Conservation (phyloP, 768 basidiomycete genomes). For the Plicaturopsis crispa region DNA sequence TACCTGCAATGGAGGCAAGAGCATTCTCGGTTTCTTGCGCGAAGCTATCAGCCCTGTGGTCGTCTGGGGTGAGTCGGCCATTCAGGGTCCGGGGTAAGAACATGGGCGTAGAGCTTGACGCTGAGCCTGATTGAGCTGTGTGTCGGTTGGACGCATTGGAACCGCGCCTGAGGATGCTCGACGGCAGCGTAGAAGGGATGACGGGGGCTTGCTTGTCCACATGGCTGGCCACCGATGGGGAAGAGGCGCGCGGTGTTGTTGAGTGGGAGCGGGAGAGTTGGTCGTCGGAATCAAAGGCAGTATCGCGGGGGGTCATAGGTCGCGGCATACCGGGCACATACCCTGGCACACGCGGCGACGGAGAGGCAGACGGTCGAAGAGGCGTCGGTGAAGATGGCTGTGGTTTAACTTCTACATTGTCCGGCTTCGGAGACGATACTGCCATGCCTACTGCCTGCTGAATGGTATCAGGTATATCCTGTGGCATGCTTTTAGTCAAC, state of each 20-base stretch:
- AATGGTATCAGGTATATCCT: constrained; percentile 6
- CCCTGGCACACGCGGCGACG: constrained; percentile 57
- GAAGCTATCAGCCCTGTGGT: constrained; percentile 10
- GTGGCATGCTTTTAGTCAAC: too few relatives aligned
- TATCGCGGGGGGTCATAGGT: constrained; percentile 83
- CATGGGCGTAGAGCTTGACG: constrained; percentile 28
- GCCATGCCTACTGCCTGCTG: constrained; percentile 31
- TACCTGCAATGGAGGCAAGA: constrained; percentile 45
- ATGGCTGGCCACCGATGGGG: too few relatives aligned
- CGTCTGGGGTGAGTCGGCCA: constrained; percentile 61
- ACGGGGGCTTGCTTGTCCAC: constrained; percentile 26
- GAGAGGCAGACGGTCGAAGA: constrained; percentile 43
- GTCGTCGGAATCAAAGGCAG: constrained; percentile 59
- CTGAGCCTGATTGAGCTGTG: too few relatives aligned
- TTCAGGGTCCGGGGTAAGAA: constrained; percentile 55
- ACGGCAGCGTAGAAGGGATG: constrained; percentile 25
- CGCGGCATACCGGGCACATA: constrained; percentile 89
- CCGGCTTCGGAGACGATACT: constrained; percentile 62
- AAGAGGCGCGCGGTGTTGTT: constrained; percentile 71
- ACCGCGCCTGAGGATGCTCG: constrained; percentile 39
- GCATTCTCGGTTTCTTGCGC: constrained; percentile 10
- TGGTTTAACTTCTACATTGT: constrained; percentile 38
- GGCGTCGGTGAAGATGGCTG: constrained; percentile 58
- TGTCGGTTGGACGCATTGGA: constrained; percentile 54
- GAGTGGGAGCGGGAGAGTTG: constrained; percentile 60